Evolutionary conservation across 306 rosid genomes (phyloP).

Genomic region (Quercus engelmannii): DNA sequence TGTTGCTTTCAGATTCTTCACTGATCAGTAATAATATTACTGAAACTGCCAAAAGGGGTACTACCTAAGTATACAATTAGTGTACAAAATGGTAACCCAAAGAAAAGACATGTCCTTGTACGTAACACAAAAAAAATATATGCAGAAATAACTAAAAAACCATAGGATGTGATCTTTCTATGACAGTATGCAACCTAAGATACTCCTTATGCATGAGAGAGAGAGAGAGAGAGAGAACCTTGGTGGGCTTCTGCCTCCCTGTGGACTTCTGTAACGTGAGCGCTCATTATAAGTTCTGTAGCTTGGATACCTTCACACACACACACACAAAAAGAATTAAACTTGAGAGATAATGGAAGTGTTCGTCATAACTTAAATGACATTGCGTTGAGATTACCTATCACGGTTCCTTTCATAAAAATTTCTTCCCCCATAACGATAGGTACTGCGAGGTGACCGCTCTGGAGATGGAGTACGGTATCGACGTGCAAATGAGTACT

Average conservation of each 20-base stretch:
- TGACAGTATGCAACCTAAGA: not conserved
- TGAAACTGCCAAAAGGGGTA: not conserved
- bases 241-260: conserved; percentile 63
- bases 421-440: conserved; percentile 57
- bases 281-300: conserved; percentile 58
- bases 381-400: conserved; percentile 47
- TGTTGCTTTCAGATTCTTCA: not conserved
- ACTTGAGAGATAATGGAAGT: not conserved
- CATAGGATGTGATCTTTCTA: not conserved
- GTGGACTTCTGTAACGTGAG: conserved; percentile 64
- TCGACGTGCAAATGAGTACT: conserved; percentile 78
- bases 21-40: not conserved
- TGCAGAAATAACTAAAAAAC: not conserved
- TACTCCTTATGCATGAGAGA: not conserved
- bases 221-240: conserved; percentile 50
- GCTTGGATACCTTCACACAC: conserved; percentile 61
- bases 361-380: conserved; percentile 7
- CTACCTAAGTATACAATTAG: not conserved
- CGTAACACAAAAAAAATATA: not conserved
- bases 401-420: conserved; percentile 54
- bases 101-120: not conserved
- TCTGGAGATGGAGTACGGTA: conserved; percentile 96
- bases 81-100: not conserved
- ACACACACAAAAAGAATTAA: conserved; percentile 27
- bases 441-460: conserved; percentile 38